Evolutionary conservation across 1,284 basidiomycete genomes (phyloP).

Genomic region (Marasmius fiardii): DNA sequence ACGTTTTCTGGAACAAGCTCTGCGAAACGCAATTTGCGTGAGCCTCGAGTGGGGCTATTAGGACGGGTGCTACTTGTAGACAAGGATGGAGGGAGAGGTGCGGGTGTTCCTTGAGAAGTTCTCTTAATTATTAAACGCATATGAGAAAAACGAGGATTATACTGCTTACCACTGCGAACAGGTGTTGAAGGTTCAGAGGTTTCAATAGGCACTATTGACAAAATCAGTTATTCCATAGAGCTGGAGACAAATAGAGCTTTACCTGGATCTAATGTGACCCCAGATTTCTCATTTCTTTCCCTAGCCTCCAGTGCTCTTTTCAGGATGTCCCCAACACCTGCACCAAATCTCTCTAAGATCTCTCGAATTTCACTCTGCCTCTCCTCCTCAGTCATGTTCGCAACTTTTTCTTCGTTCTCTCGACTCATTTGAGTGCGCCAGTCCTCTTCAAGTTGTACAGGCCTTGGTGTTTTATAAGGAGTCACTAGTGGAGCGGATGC

Average conservation of each 20-base stretch:
- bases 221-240: not conserved
- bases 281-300: slow-evolving; percentile 24
- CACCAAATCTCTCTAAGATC: slow-evolving; percentile 66
- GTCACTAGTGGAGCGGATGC: slow-evolving; percentile 2
- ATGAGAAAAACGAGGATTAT: not conserved
- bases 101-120: not conserved
- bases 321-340: slow-evolving; percentile 57
- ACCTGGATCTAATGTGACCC: slow-evolving; percentile 7
- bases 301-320: slow-evolving; percentile 47
- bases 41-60: slow-evolving; percentile 33
- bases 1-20: slow-evolving; percentile 47
- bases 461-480: not conserved
- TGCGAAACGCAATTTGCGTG: slow-evolving; percentile 42
- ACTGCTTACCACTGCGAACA: not conserved
- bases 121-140: not conserved
- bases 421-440: slow-evolving; percentile 46
- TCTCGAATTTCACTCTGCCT: slow-evolving; percentile 55
- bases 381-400: slow-evolving; percentile 56
- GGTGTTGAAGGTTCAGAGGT: slow-evolving; percentile 6
- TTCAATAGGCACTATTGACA: slow-evolving; percentile 10
- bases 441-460: slow-evolving; percentile 20
- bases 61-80: slow-evolving; percentile 35
- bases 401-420: slow-evolving; percentile 54
- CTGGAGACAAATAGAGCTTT: not conserved
- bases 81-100: slow-evolving; percentile 16